These are phyloP conservation scores for Sanghuangporus sanghuang DNA, from an alignment of 1,284 basidiomycete species.

Conservation along the genomic window DNA sequence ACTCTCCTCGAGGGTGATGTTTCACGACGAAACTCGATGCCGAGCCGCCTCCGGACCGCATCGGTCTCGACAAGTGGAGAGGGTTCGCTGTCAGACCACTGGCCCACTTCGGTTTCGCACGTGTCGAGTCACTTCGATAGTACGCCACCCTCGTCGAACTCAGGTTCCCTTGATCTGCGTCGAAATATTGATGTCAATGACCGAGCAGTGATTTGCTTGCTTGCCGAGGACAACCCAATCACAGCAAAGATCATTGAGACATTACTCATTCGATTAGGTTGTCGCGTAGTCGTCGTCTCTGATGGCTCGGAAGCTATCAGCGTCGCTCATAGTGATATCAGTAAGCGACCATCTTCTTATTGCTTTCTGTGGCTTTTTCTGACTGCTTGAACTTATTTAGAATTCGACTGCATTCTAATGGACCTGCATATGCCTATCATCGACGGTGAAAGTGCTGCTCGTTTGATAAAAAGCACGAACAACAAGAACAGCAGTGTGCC, in stretches of 20 bases:
- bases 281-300: slow-evolving; percentile 88
- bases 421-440: slow-evolving; percentile 92
- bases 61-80: slow-evolving; percentile 78
- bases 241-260: slow-evolving; percentile 96
- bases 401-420: slow-evolving; percentile 88
- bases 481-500: slow-evolving; percentile 85
- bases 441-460: slow-evolving; percentile 87
- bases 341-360: slow-evolving; percentile 40
- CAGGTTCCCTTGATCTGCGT: slow-evolving; percentile 70
- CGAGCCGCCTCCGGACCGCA: slow-evolving; percentile 81
- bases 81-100: slow-evolving; percentile 70
- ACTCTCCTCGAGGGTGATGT: slow-evolving; percentile 69
- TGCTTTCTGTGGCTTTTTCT: neutral
- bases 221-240: slow-evolving; percentile 98
- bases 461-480: slow-evolving; percentile 93
- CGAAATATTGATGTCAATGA: slow-evolving; percentile 68
- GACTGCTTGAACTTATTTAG: slow-evolving; percentile 33
- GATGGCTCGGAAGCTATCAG: slow-evolving; percentile 97
- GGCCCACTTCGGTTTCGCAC: slow-evolving; percentile 55
- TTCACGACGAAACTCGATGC: slow-evolving; percentile 77
- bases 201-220: slow-evolving; percentile 82
- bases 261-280: slow-evolving; percentile 85
- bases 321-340: slow-evolving; percentile 94
- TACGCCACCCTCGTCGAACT: slow-evolving; percentile 68
- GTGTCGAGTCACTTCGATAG: slow-evolving; percentile 46